Percentiles rank a stretch among this genome's conserved stretches.
phyloP scores from a whole-genome alignment of 148 eudicot species.

The Beta vulgaris region DNA sequence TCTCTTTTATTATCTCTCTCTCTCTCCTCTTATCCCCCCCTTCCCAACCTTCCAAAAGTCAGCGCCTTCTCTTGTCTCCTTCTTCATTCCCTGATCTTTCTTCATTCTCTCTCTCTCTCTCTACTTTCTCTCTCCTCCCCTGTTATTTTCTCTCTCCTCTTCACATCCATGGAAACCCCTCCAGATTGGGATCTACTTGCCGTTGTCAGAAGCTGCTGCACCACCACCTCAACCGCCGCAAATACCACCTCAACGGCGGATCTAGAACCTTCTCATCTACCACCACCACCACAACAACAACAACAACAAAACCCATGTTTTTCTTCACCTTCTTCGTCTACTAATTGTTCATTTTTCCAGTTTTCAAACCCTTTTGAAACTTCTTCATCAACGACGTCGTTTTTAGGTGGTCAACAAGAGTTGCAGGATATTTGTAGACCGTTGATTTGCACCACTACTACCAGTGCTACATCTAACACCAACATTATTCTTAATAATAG shows the following conservation, averaged over 20 bases:
- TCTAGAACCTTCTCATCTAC: conserved; percentile 3
- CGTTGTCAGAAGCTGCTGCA: conserved; percentile 65
- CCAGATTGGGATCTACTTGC: conserved; percentile 86
- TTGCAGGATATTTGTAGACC: conserved; percentile 32
- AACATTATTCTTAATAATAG: background rate
- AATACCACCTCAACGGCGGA: background rate
- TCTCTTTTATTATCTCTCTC: conserved; percentile 1
- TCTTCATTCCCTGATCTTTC: background rate
- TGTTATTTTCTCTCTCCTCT: background rate
- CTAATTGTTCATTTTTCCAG: conserved; percentile 9
- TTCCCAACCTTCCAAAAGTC: conserved; percentile 54
- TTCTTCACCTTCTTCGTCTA: conserved; percentile 3
- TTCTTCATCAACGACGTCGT: conserved; percentile 27
- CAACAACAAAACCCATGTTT: conserved; percentile 3
- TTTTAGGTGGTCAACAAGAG: conserved; percentile 16
- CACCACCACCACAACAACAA: conserved; percentile 13
- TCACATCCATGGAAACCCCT: conserved; percentile 23
- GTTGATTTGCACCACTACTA: conserved; percentile 9
- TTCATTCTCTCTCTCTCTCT: conserved; percentile 1
- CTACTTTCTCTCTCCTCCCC: background rate
- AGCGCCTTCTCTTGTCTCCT: conserved; percentile 42
- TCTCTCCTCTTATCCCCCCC: background rate
- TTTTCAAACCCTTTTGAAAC: conserved; percentile 19
- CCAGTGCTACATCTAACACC: background rate
- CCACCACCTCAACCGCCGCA: conserved; percentile 38